Evolutionary conservation across 1,284 basidiomycete genomes (phyloP).

Genomic region (Heterobasidion annosum): DNA sequence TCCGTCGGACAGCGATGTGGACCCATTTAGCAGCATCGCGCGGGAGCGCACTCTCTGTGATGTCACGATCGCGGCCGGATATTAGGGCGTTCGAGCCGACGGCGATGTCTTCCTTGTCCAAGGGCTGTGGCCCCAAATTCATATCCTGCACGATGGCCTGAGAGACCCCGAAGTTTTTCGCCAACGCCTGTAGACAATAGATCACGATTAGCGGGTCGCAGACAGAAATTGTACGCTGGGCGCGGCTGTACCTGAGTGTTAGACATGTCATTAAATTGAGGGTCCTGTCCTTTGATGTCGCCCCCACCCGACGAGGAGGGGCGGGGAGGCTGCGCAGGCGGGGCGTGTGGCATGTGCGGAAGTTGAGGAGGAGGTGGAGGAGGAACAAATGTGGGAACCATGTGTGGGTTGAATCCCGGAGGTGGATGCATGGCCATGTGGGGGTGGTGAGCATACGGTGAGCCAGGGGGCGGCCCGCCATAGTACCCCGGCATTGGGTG

Average conservation of each 20-base stretch:
- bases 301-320: conserved; percentile 7
- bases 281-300: conserved; percentile 64
- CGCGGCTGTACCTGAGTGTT: conserved; percentile 40
- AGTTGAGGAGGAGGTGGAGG: conserved; percentile 24
- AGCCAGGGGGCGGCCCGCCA: conserved; percentile 26
- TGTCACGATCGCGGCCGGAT: conserved; percentile 57
- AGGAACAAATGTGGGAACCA: conserved; percentile 46
- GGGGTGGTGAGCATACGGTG: conserved; percentile 28
- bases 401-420: conserved; percentile 29
- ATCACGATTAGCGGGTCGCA: conserved; percentile 1
- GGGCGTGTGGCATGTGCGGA: conserved; percentile 21
- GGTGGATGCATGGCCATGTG: conserved; percentile 39
- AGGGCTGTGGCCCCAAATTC: conserved; percentile 33
- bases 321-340: conserved; percentile 17
- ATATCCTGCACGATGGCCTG: conserved; percentile 58
- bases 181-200: conserved; percentile 41
- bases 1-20: conserved; percentile 37
- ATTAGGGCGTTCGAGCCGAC: conserved; percentile 61
- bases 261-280: conserved; percentile 68
- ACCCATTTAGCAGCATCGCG: conserved; percentile 56
- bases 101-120: conserved; percentile 63
- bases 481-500: conserved; percentile 23
- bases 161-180: conserved; percentile 71
- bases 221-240: background rate
- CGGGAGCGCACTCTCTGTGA: conserved; percentile 46